Conservation (phyloP, 169 alveolate genomes). For the Theileria equi region DNA sequence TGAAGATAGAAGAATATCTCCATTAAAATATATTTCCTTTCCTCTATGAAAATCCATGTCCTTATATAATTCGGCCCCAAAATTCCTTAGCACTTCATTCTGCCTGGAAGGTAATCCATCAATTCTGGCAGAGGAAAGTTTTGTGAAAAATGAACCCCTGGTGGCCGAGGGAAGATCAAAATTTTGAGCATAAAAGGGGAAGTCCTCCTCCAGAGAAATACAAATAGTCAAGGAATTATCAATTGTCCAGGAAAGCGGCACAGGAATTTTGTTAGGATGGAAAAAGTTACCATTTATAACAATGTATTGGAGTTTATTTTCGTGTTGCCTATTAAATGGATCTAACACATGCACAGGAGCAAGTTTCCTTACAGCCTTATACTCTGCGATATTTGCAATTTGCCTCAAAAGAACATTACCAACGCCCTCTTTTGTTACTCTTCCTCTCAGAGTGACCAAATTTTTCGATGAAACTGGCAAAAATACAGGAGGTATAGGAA, state of each 20-base stretch:
- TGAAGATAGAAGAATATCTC: slow-evolving; percentile 46
- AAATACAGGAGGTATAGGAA: not conserved
- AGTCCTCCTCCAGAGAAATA: slow-evolving; percentile 49
- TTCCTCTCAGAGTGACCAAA: not conserved
- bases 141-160: not conserved
- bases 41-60: not conserved
- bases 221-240: slow-evolving; percentile 41
- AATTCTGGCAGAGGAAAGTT: too few relatives aligned
- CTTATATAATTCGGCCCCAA: not conserved
- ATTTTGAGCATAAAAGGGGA: slow-evolving; percentile 6
- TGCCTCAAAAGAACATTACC: slow-evolving; percentile 43
- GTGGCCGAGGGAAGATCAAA: not conserved
- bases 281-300: slow-evolving; percentile 11
- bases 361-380: slow-evolving; percentile 18
- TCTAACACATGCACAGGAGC: slow-evolving; percentile 28
- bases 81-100: not conserved
- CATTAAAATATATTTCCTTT: slow-evolving; percentile 1
- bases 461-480: not conserved
- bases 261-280: slow-evolving; percentile 4
- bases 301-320: slow-evolving; percentile 32
- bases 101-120: too few relatives aligned
- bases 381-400: slow-evolving; percentile 21
- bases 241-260: slow-evolving; percentile 59
- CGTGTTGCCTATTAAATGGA: not conserved
- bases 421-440: not conserved